Evolutionary conservation across 2,329 filamentous ascomycete species (phyloP).

Genomic region (Fusarium annulatum): DNA sequence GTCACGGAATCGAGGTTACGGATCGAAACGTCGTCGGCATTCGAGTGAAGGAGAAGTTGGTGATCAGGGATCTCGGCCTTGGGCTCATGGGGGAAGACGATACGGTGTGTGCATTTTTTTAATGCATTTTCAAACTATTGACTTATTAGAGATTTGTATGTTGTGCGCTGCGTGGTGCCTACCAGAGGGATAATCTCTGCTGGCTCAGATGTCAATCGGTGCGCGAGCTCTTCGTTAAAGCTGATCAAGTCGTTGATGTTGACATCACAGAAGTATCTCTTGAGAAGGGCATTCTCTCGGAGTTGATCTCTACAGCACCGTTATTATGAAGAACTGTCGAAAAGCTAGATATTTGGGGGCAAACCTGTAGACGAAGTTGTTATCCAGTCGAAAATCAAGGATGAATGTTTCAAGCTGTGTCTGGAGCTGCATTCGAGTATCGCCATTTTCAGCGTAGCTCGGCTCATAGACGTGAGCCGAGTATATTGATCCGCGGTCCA

Average conservation of each 20-base stretch:
- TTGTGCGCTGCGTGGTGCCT: conserved; percentile 44
- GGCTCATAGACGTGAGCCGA: conserved; percentile 83
- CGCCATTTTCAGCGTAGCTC: conserved; percentile 72
- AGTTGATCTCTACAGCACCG: conserved; percentile 80
- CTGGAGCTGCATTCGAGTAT: conserved; percentile 78
- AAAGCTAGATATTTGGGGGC: conserved; percentile 25
- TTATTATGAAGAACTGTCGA: conserved; percentile 14
- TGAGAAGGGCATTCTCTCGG: conserved; percentile 91
- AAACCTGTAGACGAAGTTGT: conserved; percentile 93
- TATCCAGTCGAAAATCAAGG: conserved; percentile 92
- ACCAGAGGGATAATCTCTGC: conserved; percentile 93
- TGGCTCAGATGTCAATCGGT: conserved; percentile 88
- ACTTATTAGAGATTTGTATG: conserved; percentile 1
- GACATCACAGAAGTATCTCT: conserved; percentile 95
- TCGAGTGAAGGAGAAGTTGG: conserved; percentile 94
- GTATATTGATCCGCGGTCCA: conserved; percentile 92
- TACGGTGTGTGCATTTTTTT: conserved; percentile 90
- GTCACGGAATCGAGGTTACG: conserved; percentile 92
- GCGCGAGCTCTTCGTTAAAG: conserved; percentile 94
- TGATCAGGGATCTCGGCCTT: conserved; percentile 83
- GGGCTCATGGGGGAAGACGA: conserved; percentile 83
- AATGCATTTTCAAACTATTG: conserved; percentile 88
- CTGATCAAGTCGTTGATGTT: conserved; percentile 96
- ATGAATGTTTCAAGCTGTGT: conserved; percentile 89
- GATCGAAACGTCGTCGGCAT: conserved; percentile 90